Percentiles rank a stretch among this genome's conserved stretches.
Evolutionary conservation across 129 eudicot genomes (phyloP).

Genomic region (Scalesia atractyloides): DNA sequence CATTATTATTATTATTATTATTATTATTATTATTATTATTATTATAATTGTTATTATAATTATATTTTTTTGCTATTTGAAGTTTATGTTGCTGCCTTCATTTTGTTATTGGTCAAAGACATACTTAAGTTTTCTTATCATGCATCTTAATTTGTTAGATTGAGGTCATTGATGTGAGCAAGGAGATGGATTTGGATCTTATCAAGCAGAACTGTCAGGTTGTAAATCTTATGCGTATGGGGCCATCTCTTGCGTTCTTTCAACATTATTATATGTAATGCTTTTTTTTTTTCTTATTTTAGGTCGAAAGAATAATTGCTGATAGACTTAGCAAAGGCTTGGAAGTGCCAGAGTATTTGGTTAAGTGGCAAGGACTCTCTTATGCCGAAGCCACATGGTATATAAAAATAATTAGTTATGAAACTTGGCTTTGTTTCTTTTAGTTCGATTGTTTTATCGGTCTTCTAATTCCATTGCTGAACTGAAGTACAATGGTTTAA

Average conservation of each 20-base stretch:
- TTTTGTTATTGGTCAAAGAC: background rate
- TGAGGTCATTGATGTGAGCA: slow-evolving; percentile 97
- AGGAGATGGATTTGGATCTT: slow-evolving; percentile 99
- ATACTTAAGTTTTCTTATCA: slow-evolving; percentile 4
- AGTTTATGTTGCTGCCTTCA: background rate
- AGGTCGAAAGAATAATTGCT: slow-evolving; percentile 97
- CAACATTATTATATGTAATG: slow-evolving; percentile 8
- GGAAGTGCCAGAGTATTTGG: slow-evolving; percentile 85
- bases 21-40: too few relatives aligned
- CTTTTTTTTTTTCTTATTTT: slow-evolving; percentile 9
- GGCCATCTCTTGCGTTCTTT: slow-evolving; percentile 12
- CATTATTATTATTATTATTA: background rate
- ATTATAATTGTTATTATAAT: background rate
- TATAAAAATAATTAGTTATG: background rate
- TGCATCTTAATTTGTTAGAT: slow-evolving; percentile 47
- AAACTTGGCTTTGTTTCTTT: slow-evolving; percentile 4
- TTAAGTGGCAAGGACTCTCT: slow-evolving; percentile 97
- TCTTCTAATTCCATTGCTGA: background rate
- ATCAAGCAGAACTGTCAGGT: slow-evolving; percentile 97
- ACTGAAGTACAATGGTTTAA: background rate
- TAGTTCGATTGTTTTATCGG: slow-evolving; percentile 1
- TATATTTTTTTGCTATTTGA: background rate
- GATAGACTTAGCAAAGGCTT: slow-evolving; percentile 68
- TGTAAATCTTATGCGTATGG: slow-evolving; percentile 9
- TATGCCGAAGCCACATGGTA: slow-evolving; percentile 99